Base-by-base conservation (phyloP, 768 basidiomycete species). In the Suillus subluteus region DNA sequence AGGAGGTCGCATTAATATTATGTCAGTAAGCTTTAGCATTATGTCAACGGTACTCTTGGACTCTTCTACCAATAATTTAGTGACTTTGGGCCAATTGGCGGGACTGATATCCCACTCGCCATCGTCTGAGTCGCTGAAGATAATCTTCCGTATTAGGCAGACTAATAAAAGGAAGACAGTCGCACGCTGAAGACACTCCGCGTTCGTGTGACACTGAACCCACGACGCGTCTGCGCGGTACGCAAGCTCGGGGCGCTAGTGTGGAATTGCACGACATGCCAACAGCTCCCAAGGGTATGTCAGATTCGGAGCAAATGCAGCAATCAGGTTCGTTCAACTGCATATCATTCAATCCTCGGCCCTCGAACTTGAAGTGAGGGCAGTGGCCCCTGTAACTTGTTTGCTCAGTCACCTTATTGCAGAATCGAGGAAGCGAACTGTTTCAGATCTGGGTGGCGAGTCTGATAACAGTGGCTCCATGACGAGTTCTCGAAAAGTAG, bases 401-500 rank as follows among this genome's bases (percentile, higher is more conserved):
- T 43, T 43, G 40, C 26, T 61, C 26, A 43, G 26, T 30, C 40
- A 30, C 30, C 18, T 43, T 61, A 61, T 16, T 9, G 11, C 41
- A 61, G 59, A 43, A 11, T 8, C 61, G 21, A 63, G 56, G 65
- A 76, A 76, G 56, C 75, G 76, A 58, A 35, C 64, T 63, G 8
- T 35, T 43, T 66, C 67, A 58, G 63, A 71, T 40, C 62, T 71
- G 15, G 63, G 66, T 50, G 69, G 32, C 11, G n/a, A 56, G 61
- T 41, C 26, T 37, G 38, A n/a, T 48, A 68, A 43, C 18, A 40
- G 48, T 62, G 65, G 62, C 30, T 40, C 74, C 15, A 74, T 65
- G 73, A 26, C 44, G 35, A 16, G 41, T 32, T 62, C 65, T 6
- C 71, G 46, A 65, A 76, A 76, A 56, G n/a, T 75, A 65, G 44